Evolutionary conservation across 2,329 filamentous ascomycete species (phyloP), one percentile per base, ranked within the genome.

Genomic region (Exophiala sp.): DNA sequence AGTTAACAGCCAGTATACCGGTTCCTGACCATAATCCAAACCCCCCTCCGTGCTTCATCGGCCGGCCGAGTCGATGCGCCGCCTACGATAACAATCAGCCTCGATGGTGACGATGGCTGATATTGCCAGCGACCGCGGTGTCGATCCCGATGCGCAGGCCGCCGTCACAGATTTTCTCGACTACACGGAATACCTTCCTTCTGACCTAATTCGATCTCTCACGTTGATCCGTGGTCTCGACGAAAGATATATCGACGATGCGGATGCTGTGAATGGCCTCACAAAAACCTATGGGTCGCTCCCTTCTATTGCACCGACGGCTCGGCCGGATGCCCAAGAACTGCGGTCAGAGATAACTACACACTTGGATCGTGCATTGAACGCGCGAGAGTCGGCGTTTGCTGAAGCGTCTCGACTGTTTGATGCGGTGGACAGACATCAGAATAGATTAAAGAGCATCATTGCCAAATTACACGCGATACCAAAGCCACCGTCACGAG

Each of bases 151-250:
- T 62, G 78, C 80, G 49, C 79, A 83, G 63, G 78, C 79, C 27
- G 82, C 80, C 21, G 77, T 84, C 39, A 82, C 79, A 57, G 81
- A 84, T 65, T 84, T 81, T 65, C 77, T 83, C 51, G 80, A 83
- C 65, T 84, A 83, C 67, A 84, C 81, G 55, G 81, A 84, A 67
- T 82, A 81, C 70, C 81, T 82, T 50, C 81, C 81, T 27, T 79
- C 80, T 8, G 80, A 83, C 63, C 70, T 84, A 19, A 73, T 77
- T 51, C 80, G 81, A 60, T 82, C 80, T 55, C 68, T 84, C 46
- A 80, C 76, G 44, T 71, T 84, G 50, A 81, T 84, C 60, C 72
- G 73, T 56, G 68, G 69, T 50, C 65, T 74, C 45, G 71, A 73
- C 50, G 66, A 73, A 52, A 67, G 67, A 35, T 73, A 73, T 51